Evolutionary conservation across 2,329 filamentous ascomycete species (phyloP), one percentile per base, ranked within the genome.

Genomic region (Claviceps sp.): DNA sequence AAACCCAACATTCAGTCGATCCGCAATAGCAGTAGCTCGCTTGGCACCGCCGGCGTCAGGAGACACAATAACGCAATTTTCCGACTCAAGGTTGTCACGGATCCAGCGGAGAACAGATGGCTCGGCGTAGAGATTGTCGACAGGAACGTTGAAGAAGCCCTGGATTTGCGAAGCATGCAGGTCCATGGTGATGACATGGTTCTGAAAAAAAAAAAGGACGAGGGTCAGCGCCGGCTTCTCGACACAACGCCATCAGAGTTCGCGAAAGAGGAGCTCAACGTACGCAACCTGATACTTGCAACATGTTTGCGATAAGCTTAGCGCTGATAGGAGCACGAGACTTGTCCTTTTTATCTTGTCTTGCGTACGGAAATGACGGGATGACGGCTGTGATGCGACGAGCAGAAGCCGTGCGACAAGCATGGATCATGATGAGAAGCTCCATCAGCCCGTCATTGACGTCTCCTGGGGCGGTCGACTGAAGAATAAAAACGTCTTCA

Each of bases 401-500:
- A 13, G 91, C 91, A 45, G 71, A 74, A 38, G 75, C 75, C 36
- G 74, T 77, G 44, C 73, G 72, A 76, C 91, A 96, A 57, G 91
- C 91, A 65, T 95, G 94, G 69, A 96, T 94, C 83, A 96, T 95
- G 71, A 97, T 96, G 59, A 97, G 79, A 39, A 97, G 80, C 71
- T 98, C 91, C 91, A 98, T 97, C 54, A 98, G 79, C 48, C 89
- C 89, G 67, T 97, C 91, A 71, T 98, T 98, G 73, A 97, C 94
- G 66, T 96, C 90, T 66, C 91, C 90, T 2, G 91, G 91, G 42
- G 87, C 85, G 47, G 93, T 95, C 23, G 91, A 95, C 71, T 97
- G 91, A 54, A 97, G 77, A 62, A 97, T 95, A 73, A 96, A 97
- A 64, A 96, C 90, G 80, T 97, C 91, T 77, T 97, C 91, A 67